Conservation (phyloP, 75 land plant species). For the Sequoiadendron giganteum region DNA sequence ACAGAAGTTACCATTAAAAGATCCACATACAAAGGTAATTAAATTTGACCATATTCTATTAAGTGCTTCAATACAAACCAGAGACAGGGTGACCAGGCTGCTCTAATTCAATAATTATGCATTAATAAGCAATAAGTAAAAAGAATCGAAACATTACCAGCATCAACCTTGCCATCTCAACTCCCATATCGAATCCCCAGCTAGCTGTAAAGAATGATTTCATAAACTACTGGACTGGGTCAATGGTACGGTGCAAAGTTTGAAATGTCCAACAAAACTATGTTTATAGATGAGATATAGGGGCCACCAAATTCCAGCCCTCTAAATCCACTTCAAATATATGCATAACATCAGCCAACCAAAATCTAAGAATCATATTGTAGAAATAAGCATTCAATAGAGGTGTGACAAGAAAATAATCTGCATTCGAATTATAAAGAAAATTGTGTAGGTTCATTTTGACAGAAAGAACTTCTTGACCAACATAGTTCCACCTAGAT, state of each 20-base stretch:
- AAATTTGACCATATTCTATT: background rate
- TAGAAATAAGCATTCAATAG: background rate
- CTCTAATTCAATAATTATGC: background rate
- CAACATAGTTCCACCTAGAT: constrained; percentile 2
- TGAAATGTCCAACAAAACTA: background rate
- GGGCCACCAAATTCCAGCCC: background rate
- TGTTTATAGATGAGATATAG: background rate
- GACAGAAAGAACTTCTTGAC: background rate
- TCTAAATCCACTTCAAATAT: background rate
- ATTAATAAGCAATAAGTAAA: background rate
- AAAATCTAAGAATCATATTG: background rate
- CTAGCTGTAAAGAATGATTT: background rate
- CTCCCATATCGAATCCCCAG: background rate
- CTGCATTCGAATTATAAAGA: background rate
- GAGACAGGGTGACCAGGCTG: background rate
- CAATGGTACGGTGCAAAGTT: background rate
- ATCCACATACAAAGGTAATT: background rate
- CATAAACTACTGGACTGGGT: background rate
- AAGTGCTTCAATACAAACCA: background rate
- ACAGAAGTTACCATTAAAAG: background rate
- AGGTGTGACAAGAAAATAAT: background rate
- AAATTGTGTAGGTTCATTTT: background rate
- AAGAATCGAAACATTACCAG: background rate
- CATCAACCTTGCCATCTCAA: background rate
- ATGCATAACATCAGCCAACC: background rate